phyloP scores from a whole-genome alignment of 371 early-diverging fungal species.

The Phascolomyces articulosus region DNA sequence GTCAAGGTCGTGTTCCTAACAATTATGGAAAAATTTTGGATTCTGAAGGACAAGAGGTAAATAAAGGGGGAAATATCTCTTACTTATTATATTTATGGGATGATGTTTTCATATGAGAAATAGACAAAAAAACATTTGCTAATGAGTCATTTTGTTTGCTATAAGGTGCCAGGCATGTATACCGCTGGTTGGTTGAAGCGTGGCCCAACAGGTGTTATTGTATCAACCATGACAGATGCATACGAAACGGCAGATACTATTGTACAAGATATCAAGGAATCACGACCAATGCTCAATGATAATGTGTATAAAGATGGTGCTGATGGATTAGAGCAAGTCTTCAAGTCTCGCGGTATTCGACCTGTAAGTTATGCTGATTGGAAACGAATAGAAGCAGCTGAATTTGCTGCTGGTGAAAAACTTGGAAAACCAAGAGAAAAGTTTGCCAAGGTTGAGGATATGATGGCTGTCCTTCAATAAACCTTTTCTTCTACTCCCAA shows the following conservation, averaged over 20 bases:
- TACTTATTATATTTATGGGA: neutral
- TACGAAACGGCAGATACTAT: constrained; percentile 87
- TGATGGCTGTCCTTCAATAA: constrained; percentile 55
- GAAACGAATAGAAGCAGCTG: constrained; percentile 81
- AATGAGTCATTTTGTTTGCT: neutral
- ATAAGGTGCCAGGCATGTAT: constrained; percentile 72
- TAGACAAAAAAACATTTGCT: neutral
- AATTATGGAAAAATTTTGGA: constrained; percentile 73
- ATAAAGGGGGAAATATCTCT: neutral
- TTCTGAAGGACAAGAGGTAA: constrained; percentile 45
- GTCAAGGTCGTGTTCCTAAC: constrained; percentile 77
- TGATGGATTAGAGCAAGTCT: constrained; percentile 26
- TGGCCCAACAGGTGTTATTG: constrained; percentile 94
- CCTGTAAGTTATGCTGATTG: constrained; percentile 77
- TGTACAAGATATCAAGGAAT: constrained; percentile 57
- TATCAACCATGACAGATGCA: constrained; percentile 93
- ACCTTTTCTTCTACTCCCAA: too few relatives aligned
- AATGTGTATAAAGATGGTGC: constrained; percentile 24
- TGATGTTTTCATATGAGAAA: too few relatives aligned
- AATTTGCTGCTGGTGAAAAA: constrained; percentile 64
- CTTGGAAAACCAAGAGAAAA: constrained; percentile 87
- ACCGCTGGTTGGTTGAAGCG: constrained; percentile 95
- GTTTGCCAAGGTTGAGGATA: constrained; percentile 62
- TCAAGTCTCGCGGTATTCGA: constrained; percentile 34
- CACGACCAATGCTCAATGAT: constrained; percentile 26